Evolutionary conservation across 805 yeast species (phyloP), one percentile per base, ranked within the genome.

Genomic region (Teunomyces pallodes): DNA sequence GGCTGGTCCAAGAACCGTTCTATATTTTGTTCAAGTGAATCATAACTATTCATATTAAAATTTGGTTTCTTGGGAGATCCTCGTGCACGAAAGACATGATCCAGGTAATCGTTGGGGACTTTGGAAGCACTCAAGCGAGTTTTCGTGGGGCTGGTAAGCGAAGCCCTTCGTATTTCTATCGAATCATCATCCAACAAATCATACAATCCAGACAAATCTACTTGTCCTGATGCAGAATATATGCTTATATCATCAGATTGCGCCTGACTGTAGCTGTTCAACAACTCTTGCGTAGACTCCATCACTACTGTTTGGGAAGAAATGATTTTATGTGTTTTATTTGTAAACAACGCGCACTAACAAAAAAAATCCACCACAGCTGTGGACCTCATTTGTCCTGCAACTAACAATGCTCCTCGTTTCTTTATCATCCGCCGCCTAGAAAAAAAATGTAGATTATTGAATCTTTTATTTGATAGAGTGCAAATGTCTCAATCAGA

Each of bases 131-230:
- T 38, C 41, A 38, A 10, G 12, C 41, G 13, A 12, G 41, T 26
- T 12, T 16, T 13, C n/a, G 51, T 45, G 4, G 63, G 62, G 13
- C 45, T 41, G 24, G 43, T 46, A 29, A 48, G 39, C 13, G 44
- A 31, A 3, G 55, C 50, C n/a, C 55, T 43, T 26, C 48, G 42
- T 26, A 52, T 42, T 36, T 54, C 55, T 36, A 55, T 48, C 45
- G 59, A 56, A 30, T 55, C 60, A 35, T 55, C 51, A 42, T 56
- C 60, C n/a, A 53, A 41, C 46, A 53, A 42, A 16, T 50, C 53
- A 43, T 50, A 50, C 16, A 53, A 28, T 8, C 42, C 46, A 7
- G 55, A 53, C n/a, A 50, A 40, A 10, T 48, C 43, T 29, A 44
- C 24, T 16, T 47, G 48, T 10, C 32, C 42, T 7, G 36, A 35